Conservation (phyloP, 768 basidiomycete species). For the Tubosaeta sp. region DNA sequence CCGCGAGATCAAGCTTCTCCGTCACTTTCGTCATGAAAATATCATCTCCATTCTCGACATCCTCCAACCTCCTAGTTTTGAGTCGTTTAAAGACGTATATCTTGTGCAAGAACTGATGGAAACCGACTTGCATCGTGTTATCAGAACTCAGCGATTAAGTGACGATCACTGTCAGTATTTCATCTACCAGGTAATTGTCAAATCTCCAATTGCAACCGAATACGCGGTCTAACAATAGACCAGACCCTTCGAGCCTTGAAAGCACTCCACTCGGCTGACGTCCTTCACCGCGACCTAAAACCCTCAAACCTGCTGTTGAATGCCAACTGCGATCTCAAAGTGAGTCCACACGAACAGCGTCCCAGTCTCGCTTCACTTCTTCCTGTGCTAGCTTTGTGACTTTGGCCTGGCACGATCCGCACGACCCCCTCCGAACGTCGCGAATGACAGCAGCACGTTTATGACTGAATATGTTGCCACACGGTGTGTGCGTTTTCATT, state of each 20-base stretch:
- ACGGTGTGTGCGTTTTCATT: slow-evolving; percentile 41
- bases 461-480: slow-evolving; percentile 97
- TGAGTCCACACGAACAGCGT: slow-evolving; percentile 29
- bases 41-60: slow-evolving; percentile 97
- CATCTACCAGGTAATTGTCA: slow-evolving; percentile 74
- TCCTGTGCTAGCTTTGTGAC: slow-evolving; percentile 60
- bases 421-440: slow-evolving; percentile 67
- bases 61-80: slow-evolving; percentile 69
- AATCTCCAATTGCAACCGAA: slow-evolving; percentile 2
- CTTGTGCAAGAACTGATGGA: slow-evolving; percentile 77
- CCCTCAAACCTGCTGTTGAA: slow-evolving; percentile 95
- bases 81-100: slow-evolving; percentile 83
- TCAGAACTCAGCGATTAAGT: slow-evolving; percentile 87
- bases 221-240: background rate
- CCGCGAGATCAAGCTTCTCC: slow-evolving; percentile 88
- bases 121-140: slow-evolving; percentile 95
- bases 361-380: background rate
- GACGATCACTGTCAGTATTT: slow-evolving; percentile 99
- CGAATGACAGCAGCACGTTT: slow-evolving; percentile 72
- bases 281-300: slow-evolving; percentile 93
- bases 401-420: slow-evolving; percentile 85
- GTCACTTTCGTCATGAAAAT: slow-evolving; percentile 81
- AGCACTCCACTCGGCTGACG: slow-evolving; percentile 91
- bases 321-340: slow-evolving; percentile 95
- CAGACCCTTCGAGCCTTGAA: slow-evolving; percentile 90